A percentile compares a stretch with the other conserved stretches of the same genome.
These are phyloP conservation scores for Coemansia sp. DNA, from an alignment of 192 early-diverging fungal genomes.

Conservation along the genomic window DNA sequence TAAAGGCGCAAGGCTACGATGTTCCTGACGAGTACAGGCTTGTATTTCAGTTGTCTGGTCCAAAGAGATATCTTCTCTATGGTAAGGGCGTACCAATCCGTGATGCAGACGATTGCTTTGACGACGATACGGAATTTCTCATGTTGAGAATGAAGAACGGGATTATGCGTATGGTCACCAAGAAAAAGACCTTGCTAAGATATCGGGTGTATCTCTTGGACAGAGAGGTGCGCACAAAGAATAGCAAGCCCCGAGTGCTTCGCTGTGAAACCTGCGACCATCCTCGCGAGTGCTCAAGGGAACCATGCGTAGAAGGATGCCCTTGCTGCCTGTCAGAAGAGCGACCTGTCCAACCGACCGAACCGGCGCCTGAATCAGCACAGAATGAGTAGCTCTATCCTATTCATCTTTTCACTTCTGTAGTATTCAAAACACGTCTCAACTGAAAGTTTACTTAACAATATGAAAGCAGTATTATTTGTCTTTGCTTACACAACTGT, in stretches of 20 bases:
- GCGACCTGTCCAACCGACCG: neutral
- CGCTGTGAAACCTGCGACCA: neutral
- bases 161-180: neutral
- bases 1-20: neutral
- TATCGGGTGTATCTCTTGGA: neutral
- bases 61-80: neutral
- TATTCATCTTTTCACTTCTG: too few relatives aligned
- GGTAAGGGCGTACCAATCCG: neutral
- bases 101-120: neutral
- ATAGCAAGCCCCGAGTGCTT: neutral
- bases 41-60: neutral
- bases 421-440: too few relatives aligned
- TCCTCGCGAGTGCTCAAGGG: neutral
- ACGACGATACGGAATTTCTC: neutral
- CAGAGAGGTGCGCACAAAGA: neutral
- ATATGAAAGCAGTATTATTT: too few relatives aligned
- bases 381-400: neutral
- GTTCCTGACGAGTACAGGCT: neutral
- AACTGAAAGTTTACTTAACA: too few relatives aligned
- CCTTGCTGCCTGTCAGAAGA: neutral
- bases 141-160: neutral
- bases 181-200: neutral
- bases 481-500: too few relatives aligned
- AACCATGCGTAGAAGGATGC: neutral
- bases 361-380: neutral